Evolutionary conservation across 805 yeast species (phyloP).

Genomic region (Lipomyces mesembrius): DNA sequence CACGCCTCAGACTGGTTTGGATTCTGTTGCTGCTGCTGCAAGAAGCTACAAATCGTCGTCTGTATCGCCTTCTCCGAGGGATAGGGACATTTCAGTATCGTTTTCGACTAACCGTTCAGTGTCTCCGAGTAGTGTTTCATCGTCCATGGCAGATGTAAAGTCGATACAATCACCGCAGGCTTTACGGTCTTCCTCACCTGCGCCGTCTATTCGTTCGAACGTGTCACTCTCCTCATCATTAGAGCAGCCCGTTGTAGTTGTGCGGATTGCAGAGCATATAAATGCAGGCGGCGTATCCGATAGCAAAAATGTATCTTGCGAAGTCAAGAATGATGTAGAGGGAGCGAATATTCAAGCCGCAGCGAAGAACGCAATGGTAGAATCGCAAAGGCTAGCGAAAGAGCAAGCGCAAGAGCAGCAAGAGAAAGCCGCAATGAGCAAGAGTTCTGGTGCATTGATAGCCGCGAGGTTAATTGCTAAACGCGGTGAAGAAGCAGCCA

Average conservation of each 20-base stretch:
- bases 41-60: background rate
- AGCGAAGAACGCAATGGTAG: background rate
- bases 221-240: conserved; percentile 1
- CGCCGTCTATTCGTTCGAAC: background rate
- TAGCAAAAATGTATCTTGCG: background rate
- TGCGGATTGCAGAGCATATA: background rate
- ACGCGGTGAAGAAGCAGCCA: conserved; percentile 6
- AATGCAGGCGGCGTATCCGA: background rate
- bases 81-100: background rate
- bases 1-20: background rate
- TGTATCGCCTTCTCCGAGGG: background rate
- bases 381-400: background rate
- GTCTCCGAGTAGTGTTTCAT: background rate
- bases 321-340: background rate
- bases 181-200: conserved; percentile 4
- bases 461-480: conserved; percentile 6
- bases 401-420: background rate
- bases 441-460: background rate
- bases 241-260: background rate
- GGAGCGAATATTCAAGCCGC: background rate
- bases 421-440: background rate
- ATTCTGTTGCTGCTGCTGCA: conserved; percentile 5
- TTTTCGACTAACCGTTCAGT: background rate
- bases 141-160: background rate
- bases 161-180: background rate